phyloP scores from a whole-genome alignment of 2,329 filamentous ascomycete genomes.

The Aspergillus sp. region DNA sequence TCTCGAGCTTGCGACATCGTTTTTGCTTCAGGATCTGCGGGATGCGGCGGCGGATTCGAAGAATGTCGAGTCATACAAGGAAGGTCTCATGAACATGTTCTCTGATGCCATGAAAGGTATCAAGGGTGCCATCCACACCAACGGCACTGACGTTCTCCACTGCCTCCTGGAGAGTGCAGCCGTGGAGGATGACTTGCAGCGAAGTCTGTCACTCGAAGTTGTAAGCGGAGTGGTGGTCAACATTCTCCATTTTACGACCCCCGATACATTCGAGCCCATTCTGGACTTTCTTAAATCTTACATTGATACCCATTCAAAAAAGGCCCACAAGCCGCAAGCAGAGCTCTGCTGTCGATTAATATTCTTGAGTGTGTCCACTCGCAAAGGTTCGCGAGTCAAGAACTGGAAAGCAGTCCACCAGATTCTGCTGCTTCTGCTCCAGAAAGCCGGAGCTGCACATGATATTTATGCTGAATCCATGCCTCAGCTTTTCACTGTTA shows the following conservation, averaged over 20 bases:
- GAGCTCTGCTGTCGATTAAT: slow-evolving; percentile 34
- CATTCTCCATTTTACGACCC: slow-evolving; percentile 73
- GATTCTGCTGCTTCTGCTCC: slow-evolving; percentile 51
- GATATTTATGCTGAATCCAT: slow-evolving; percentile 21
- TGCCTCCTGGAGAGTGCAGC: slow-evolving; percentile 42
- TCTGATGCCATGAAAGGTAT: slow-evolving; percentile 70
- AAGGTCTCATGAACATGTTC: slow-evolving; percentile 89
- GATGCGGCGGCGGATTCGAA: slow-evolving; percentile 27
- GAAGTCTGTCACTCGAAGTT: slow-evolving; percentile 51
- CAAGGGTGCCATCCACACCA: slow-evolving; percentile 55
- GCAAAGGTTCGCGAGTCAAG: slow-evolving; percentile 69
- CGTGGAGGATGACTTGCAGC: slow-evolving; percentile 23
- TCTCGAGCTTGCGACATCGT: slow-evolving; percentile 64
- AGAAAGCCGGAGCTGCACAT: slow-evolving; percentile 23
- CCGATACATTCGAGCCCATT: slow-evolving; percentile 67
- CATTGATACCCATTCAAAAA: slow-evolving; percentile 27
- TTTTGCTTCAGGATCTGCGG: slow-evolving; percentile 65
- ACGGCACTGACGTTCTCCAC: slow-evolving; percentile 49
- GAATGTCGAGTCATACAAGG: slow-evolving; percentile 60
- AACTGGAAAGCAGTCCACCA: slow-evolving; percentile 66
- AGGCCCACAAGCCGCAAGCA: slow-evolving; percentile 36
- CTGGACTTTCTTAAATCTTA: slow-evolving; percentile 58
- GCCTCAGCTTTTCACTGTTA: slow-evolving; percentile 39
- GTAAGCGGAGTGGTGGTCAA: slow-evolving; percentile 73
- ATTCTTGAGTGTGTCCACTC: slow-evolving; percentile 68